Evolutionary conservation across 2,329 filamentous ascomycete genomes (phyloP).

Genomic region (Colletotrichum sp.): DNA sequence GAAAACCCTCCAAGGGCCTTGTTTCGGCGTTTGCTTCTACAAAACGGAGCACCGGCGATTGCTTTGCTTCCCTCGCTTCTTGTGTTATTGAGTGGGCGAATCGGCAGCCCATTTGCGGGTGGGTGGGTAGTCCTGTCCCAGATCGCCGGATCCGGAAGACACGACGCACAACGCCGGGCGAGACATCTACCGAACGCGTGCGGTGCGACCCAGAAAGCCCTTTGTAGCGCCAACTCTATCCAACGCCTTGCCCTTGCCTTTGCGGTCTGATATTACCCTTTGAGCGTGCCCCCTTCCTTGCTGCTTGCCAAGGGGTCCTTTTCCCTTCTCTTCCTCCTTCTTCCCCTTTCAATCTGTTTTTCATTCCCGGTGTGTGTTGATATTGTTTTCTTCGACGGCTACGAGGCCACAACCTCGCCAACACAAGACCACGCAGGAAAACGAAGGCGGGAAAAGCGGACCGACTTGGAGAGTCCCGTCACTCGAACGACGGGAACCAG

Average conservation of each 20-base stretch:
- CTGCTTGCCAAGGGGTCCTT: background rate
- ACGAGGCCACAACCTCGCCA: background rate
- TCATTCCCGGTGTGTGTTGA: background rate
- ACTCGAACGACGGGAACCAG: background rate
- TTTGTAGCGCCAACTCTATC: background rate
- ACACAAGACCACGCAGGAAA: no score
- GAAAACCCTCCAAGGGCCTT: background rate
- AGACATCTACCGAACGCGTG: constrained; percentile 1
- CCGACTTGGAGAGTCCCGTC: background rate
- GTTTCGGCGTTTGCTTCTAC: background rate
- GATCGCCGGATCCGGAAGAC: constrained; percentile 1
- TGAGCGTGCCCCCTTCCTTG: background rate
- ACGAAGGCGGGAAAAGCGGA: no score
- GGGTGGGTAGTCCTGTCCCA: background rate
- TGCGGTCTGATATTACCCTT: background rate
- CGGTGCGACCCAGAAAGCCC: background rate
- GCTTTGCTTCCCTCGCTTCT: no score
- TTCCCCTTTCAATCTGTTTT: no score
- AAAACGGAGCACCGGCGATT: background rate
- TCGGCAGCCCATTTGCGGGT: background rate
- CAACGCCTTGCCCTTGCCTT: background rate
- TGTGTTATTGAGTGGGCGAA: background rate
- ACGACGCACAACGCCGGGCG: background rate
- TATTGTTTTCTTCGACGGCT: background rate
- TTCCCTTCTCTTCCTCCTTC: background rate